phyloP scores from a whole-genome alignment of 2,329 filamentous ascomycete species.

The Scytalidium lignicola region DNA sequence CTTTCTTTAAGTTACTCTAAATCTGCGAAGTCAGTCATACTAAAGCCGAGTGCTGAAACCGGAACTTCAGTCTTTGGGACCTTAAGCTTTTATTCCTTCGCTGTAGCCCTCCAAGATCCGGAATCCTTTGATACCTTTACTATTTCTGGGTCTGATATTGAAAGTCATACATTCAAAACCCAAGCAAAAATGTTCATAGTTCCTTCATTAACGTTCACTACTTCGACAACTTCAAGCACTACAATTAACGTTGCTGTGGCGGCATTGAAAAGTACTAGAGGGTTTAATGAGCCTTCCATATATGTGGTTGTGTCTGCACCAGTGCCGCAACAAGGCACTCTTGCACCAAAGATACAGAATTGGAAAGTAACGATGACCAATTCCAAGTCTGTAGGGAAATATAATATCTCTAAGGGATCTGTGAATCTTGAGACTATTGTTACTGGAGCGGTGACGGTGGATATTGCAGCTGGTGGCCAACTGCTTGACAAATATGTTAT shows the following conservation, averaged over 20 bases:
- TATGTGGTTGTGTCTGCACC: slow-evolving; percentile 10
- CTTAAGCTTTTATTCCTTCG: slow-evolving; percentile 17
- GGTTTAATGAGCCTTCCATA: neutral
- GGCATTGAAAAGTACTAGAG: neutral
- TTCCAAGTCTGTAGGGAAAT: slow-evolving; percentile 5
- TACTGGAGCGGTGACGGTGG: slow-evolving; percentile 9
- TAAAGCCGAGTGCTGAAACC: slow-evolving; percentile 7
- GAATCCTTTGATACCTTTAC: slow-evolving; percentile 10
- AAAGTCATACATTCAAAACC: slow-evolving; percentile 8
- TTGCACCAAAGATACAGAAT: slow-evolving; percentile 9
- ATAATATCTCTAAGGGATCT: slow-evolving; percentile 12
- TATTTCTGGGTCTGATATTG: neutral
- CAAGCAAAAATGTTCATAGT: slow-evolving; percentile 10
- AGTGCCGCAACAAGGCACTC: slow-evolving; percentile 11
- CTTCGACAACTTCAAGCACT: slow-evolving; percentile 1
- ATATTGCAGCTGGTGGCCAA: slow-evolving; percentile 1
- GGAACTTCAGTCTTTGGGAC: slow-evolving; percentile 13
- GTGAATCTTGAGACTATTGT: slow-evolving; percentile 7
- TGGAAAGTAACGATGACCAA: slow-evolving; percentile 4
- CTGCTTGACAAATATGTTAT: neutral
- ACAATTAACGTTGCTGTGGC: slow-evolving; percentile 11
- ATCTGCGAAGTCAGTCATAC: neutral
- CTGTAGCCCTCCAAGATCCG: slow-evolving; percentile 2
- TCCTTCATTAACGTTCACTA: slow-evolving; percentile 8
- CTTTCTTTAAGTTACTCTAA: slow-evolving; percentile 3